Conservation (phyloP, 306 rosid genomes). For the Fragaria vesca region DNA sequence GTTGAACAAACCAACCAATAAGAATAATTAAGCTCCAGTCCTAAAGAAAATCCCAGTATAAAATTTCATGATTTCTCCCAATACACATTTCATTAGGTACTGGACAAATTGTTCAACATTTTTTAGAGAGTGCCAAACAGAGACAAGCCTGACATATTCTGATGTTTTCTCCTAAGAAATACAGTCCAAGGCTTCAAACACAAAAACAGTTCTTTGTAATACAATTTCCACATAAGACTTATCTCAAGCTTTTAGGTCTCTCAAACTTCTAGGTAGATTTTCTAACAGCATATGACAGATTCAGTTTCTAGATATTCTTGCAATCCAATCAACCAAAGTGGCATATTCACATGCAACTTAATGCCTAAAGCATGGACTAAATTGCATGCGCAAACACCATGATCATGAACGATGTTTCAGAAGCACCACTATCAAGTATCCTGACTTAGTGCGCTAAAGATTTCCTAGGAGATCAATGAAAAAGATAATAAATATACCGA, state of each 20-base stretch:
- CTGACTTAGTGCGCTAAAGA: neutral
- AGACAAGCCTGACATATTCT: neutral
- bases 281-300: neutral
- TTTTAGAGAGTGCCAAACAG: neutral
- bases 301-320: neutral
- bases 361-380: neutral
- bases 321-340: neutral
- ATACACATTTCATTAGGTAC: neutral
- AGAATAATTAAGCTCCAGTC: neutral
- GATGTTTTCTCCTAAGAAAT: neutral
- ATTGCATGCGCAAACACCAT: neutral
- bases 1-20: conserved; percentile 15
- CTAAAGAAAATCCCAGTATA: neutral
- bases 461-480: neutral
- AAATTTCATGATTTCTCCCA: neutral
- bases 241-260: conserved; percentile 2
- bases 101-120: neutral
- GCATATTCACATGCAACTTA: conserved; percentile 13
- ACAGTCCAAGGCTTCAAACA: neutral
- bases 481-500: neutral
- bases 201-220: neutral
- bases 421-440: neutral
- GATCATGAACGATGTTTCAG: neutral
- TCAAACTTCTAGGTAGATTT: neutral
- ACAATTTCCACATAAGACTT: neutral